These are phyloP conservation scores for Colletotrichum zoysiae DNA, from an alignment of 2,329 filamentous ascomycete genomes.

Conservation along the genomic window DNA sequence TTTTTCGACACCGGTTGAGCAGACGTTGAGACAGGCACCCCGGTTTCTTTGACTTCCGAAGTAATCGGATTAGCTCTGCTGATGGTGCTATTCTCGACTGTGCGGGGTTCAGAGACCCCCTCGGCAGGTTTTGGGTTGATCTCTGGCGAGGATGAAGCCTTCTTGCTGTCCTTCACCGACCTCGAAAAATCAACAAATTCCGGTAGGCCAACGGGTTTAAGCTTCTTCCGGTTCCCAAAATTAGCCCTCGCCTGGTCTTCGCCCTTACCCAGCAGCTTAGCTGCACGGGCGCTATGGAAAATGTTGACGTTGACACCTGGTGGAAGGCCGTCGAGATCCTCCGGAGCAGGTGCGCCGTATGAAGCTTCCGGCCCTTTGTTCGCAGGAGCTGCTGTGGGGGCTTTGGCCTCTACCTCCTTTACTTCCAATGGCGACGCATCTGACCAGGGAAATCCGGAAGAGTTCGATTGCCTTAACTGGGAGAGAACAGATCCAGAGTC, in stretches of 20 bases:
- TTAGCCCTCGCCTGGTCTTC: constrained; percentile 2
- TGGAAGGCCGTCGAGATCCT: constrained; percentile 52
- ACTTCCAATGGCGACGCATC: constrained; percentile 32
- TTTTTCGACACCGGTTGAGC: background rate
- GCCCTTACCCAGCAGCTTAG: constrained; percentile 54
- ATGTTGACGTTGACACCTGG: constrained; percentile 60
- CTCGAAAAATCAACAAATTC: constrained; percentile 40
- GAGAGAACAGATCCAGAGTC: constrained; percentile 35
- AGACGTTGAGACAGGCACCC: background rate
- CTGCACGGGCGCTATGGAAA: constrained; percentile 61
- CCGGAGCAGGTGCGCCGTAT: constrained; percentile 17
- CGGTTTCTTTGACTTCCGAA: background rate
- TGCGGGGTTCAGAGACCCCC: background rate
- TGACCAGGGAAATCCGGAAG: constrained; percentile 24
- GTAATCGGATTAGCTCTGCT: background rate
- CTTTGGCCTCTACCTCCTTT: background rate
- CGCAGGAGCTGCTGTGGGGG: background rate
- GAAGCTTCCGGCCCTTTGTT: constrained; percentile 1
- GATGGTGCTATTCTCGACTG: background rate
- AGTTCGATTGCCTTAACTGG: constrained; percentile 34
- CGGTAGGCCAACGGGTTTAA: constrained; percentile 44
- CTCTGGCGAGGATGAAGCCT: background rate
- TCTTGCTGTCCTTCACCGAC: background rate
- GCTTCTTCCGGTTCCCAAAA: constrained; percentile 31
- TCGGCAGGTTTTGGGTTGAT: background rate